These are phyloP conservation scores for Pezicula neosporulosa DNA, from an alignment of 2,329 filamentous ascomycete genomes.

Conservation along the genomic window DNA sequence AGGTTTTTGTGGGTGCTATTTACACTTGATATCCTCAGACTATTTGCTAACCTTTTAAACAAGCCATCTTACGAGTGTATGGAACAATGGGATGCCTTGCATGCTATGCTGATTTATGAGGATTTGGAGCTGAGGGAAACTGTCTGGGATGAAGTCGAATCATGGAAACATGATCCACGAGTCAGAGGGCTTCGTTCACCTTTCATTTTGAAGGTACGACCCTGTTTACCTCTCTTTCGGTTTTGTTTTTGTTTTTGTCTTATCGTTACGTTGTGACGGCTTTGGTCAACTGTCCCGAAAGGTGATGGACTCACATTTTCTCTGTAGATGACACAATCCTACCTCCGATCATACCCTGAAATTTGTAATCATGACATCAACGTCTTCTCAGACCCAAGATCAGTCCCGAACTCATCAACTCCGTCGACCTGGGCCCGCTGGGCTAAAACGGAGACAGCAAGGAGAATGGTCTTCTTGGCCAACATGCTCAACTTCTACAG, in stretches of 20 bases:
- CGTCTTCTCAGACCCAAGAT: background rate
- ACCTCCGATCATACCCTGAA: slow-evolving; percentile 1
- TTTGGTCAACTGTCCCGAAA: background rate
- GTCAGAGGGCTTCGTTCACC: slow-evolving; percentile 13
- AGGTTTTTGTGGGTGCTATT: slow-evolving; percentile 3
- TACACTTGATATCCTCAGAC: background rate
- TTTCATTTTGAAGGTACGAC: slow-evolving; percentile 14
- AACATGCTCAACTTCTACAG: slow-evolving; percentile 19
- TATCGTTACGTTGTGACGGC: background rate
- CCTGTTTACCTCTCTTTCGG: background rate
- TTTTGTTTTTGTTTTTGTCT: no score
- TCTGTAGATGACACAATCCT: slow-evolving; percentile 11
- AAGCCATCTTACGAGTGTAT: slow-evolving; percentile 8
- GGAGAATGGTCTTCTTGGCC: slow-evolving; percentile 19
- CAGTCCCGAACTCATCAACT: background rate
- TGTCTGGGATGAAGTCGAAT: slow-evolving; percentile 3
- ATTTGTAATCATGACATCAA: background rate
- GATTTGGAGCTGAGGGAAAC: slow-evolving; percentile 13
- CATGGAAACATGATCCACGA: slow-evolving; percentile 15
- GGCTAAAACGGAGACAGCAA: slow-evolving; percentile 13
- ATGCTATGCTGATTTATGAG: slow-evolving; percentile 23
- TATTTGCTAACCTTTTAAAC: background rate
- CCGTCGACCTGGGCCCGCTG: slow-evolving; percentile 1
- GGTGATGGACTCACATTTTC: slow-evolving; percentile 2
- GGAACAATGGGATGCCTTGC: slow-evolving; percentile 17